phyloP scores from a whole-genome alignment of 371 early-diverging fungal species.

The Choanephora cucurbitarum region DNA sequence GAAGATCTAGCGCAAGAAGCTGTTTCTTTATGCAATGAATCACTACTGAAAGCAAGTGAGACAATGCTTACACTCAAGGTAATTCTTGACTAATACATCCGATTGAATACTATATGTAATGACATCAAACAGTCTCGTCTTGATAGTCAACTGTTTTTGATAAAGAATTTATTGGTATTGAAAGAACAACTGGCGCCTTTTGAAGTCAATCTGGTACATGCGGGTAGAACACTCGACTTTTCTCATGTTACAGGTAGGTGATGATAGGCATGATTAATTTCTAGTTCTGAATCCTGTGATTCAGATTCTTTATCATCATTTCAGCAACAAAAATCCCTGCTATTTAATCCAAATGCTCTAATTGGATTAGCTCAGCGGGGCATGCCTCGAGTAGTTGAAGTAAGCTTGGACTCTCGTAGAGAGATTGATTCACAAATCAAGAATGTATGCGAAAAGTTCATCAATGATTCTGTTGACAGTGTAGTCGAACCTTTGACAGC shows the following conservation, averaged over 20 bases:
- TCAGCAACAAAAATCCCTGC: slow-evolving; percentile 42
- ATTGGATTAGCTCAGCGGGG: slow-evolving; percentile 61
- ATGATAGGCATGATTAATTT: no score
- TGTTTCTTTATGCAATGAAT: slow-evolving; percentile 68
- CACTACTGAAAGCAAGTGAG: slow-evolving; percentile 55
- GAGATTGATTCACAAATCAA: slow-evolving; percentile 75
- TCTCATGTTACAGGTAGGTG: slow-evolving; percentile 55
- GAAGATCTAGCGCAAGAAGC: slow-evolving; percentile 86
- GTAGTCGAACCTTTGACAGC: slow-evolving; percentile 66
- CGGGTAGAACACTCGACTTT: slow-evolving; percentile 72
- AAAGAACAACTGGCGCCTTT: slow-evolving; percentile 82
- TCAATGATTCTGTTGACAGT: slow-evolving; percentile 62
- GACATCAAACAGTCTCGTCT: slow-evolving; percentile 44
- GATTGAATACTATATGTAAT: no score
- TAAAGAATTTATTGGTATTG: slow-evolving; percentile 79
- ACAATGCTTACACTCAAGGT: slow-evolving; percentile 42
- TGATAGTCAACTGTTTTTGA: slow-evolving; percentile 79
- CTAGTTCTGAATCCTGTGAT: no score
- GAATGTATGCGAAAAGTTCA: slow-evolving; percentile 75
- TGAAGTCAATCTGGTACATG: slow-evolving; percentile 72
- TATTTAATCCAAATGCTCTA: slow-evolving; percentile 49
- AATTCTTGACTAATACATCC: background rate
- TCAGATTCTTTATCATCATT: slow-evolving; percentile 44
- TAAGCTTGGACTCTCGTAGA: slow-evolving; percentile 56
- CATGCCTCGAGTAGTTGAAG: slow-evolving; percentile 62